Evolutionary conservation across 2,329 filamentous ascomycete species (phyloP).

Genomic region (Mariannaea elegans): DNA sequence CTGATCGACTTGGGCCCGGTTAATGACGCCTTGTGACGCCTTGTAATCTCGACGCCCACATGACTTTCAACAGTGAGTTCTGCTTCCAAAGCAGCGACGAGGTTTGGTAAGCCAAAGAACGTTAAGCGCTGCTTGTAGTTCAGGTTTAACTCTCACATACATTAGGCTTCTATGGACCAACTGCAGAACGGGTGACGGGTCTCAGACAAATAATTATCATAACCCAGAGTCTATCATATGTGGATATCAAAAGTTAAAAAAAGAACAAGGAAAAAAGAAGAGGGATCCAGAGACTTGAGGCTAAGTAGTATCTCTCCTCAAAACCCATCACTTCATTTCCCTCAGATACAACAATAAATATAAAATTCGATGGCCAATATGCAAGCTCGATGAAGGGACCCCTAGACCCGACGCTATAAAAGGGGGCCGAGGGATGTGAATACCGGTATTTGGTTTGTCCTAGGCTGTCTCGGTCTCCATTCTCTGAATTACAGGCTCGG

Average conservation of each 20-base stretch:
- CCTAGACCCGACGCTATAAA: constrained; percentile 11
- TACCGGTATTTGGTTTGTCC: neutral
- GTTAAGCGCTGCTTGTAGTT: neutral
- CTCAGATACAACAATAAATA: neutral
- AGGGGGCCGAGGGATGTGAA: constrained; percentile 3
- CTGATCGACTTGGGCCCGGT: neutral
- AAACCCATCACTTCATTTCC: constrained; percentile 14
- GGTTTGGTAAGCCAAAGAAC: no score
- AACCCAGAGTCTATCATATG: no score
- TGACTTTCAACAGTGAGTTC: neutral
- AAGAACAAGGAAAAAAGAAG: neutral
- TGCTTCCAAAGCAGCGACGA: neutral
- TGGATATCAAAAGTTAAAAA: neutral
- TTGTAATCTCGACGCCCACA: constrained; percentile 5
- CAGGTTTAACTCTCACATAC: constrained; percentile 13
- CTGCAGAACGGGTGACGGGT: no score
- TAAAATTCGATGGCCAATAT: neutral
- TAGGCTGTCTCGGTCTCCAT: constrained; percentile 9
- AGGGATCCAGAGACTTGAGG: neutral
- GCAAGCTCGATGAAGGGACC: neutral
- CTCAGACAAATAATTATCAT: no score
- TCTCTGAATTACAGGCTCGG: constrained; percentile 8
- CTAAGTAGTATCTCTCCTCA: neutral
- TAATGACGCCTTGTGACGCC: neutral
- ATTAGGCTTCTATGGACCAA: constrained; percentile 3